Base-by-base conservation (phyloP, 2,329 filamentous ascomycete genomes). In the Akanthomyces dipterigenus region DNA sequence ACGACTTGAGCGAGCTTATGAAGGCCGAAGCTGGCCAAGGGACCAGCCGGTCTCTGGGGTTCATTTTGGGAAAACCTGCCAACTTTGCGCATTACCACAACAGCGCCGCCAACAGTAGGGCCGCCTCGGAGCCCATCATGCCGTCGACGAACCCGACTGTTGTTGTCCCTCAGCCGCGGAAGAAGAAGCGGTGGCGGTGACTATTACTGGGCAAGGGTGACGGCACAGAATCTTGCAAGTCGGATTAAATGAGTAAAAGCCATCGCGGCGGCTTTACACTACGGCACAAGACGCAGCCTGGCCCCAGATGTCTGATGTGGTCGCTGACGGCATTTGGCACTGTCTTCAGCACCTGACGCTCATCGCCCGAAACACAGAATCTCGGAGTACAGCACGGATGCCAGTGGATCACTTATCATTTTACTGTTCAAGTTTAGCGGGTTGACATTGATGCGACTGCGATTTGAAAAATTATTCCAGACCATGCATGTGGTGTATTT, bases 1-100 rank as follows among this genome's bases (percentile, higher is more conserved):
- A 67, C 40, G 71, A 74, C 42, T 68, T 69, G 14, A 65, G 65
- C 42, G 68, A 69, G 9, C 61, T 67, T 24, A 63, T 65, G 54
- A 45, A 42, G 53, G 48, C 38, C 42, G 59, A 66, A 24, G 59
- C 64, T 14, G 65, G 66, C 22, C 66, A 66, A 60, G 66, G 66
- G 1, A 67, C 66, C 14, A 66, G 65, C 12, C 62, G 64, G 1
- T 64, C 64, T 16, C 59, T 67, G 9, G 64, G 64, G 22, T 61
- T 65, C 7, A 63, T 67, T 5, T 57, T 67, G 8, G 65, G 65
- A 6, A 60, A 65, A 5, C 64, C 49, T 36, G 31, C 40, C 31
- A 49, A 55, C 51, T 49, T 55, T 43, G 38, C 50, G 2, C 51
- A 38, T 24, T 46, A 49, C 18, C 22, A 58, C 54, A 67, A 61